Base-by-base conservation (phyloP, 2,329 filamentous ascomycete species). In the Phymatotrichopsis omnivora region DNA sequence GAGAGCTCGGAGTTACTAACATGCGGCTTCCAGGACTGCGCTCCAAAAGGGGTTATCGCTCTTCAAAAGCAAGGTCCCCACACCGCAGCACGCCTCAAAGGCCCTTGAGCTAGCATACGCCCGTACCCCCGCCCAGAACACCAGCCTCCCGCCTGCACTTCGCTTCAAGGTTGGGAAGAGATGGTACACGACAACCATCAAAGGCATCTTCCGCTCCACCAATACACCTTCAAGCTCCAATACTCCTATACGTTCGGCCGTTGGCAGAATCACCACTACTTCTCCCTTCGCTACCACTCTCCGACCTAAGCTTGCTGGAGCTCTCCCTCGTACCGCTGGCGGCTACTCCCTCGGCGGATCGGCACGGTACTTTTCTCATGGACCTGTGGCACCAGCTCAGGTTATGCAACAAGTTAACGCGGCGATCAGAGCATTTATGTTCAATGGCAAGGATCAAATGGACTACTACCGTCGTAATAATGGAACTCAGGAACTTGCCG, bases 251-350 rank as follows among this genome's bases (percentile, higher is more conserved):
- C 42, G 46, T 17, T 24, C 33, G 14, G 71, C 72, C n/a, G 68
- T 83, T 45, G 71, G 70, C 20, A 74, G 78, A 48, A 73, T 82
- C 47, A 78, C 84, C 11, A 77, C 78, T 17, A 78, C 82, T 37
- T 79, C 86, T 19, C 91, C 91, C 0, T 98, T 96, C 63, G 84
- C 87, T 3, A 86, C 79, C 34, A 82, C 87, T 1, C 75, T 98
- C 24, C 82, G 91, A 27, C 91, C 91, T 2, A 53, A 45, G 25
- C 68, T 98, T 52, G 95, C 86, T 35, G 91, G 91, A 29, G 80
- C 85, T 10, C 68, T 98, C 31, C 81, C 84, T 25, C 78, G 91
- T 40, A 86, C 85, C 19, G 84, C 87, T 6, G 86, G 89, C 55
- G 91, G 91, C n/a, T 98, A 98, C 62, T 72, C 73, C 53, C 68